Evolutionary conservation across 108 stramenopile genomes (phyloP).

Genomic region (Aurantiochytrium sp.): DNA sequence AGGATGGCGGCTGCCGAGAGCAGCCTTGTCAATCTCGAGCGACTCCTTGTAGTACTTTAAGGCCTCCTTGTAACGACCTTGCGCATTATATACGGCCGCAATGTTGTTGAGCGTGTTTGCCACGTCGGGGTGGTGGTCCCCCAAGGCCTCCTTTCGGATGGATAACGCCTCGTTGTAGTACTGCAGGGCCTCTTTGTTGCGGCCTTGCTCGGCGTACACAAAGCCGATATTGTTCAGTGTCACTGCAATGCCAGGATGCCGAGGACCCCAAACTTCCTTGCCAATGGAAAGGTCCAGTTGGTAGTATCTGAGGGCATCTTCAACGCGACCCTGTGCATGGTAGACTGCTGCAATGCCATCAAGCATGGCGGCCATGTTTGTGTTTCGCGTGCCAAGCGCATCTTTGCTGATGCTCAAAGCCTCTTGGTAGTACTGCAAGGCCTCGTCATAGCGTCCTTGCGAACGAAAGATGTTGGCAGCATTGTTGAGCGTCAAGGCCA

Average conservation of each 20-base stretch:
- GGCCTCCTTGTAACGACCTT: background rate
- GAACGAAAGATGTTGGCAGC: background rate
- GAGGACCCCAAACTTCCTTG: background rate
- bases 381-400: no score
- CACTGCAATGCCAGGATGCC: background rate
- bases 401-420: background rate
- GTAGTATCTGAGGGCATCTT: no score
- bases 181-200: background rate
- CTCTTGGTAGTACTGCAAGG: background rate
- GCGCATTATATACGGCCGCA: background rate
- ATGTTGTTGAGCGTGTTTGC: constrained; percentile 4
- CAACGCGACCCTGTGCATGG: no score
- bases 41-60: background rate
- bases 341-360: no score
- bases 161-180: background rate
- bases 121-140: constrained; percentile 9
- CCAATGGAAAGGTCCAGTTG: no score
- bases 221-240: constrained; percentile 1
- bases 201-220: background rate
- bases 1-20: background rate
- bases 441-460: constrained; percentile 7
- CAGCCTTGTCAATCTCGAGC: background rate
- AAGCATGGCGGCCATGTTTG: no score
- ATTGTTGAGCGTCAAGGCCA: background rate
- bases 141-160: background rate